phyloP scores from a whole-genome alignment of 129 eudicot genomes.

The Ambrosia artemisiifolia region DNA sequence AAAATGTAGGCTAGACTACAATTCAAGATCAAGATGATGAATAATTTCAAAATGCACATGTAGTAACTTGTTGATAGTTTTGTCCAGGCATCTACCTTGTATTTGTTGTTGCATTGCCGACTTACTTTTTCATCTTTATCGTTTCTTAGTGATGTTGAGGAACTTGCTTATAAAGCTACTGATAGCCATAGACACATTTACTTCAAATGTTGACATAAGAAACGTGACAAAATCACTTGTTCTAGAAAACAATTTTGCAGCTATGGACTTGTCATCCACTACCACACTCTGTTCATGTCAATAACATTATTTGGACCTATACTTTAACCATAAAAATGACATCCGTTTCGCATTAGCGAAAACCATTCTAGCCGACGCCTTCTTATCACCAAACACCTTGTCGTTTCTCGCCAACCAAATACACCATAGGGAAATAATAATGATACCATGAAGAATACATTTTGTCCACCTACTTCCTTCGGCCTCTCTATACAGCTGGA shows the following conservation, averaged over 20 bases:
- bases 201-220: conserved; percentile 68
- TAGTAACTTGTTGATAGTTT: no score
- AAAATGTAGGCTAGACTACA: conserved; percentile 30
- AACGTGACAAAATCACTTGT: conserved; percentile 56
- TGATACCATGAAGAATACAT: no score
- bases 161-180: conserved; percentile 31
- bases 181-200: conserved; percentile 44
- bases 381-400: no score
- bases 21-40: conserved; percentile 45
- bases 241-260: conserved; percentile 49
- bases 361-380: no score
- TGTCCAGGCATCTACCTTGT: conserved; percentile 91
- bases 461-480: no score
- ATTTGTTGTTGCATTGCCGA: conserved; percentile 19
- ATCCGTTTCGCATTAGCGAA: no score
- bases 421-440: no score
- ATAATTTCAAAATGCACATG: conserved; percentile 51
- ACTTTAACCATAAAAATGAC: no score
- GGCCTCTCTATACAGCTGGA: no score
- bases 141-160: conserved; percentile 38
- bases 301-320: no score
- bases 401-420: no score
- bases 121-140: conserved; percentile 33
- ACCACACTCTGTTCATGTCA: conserved; percentile 49
- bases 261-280: conserved; percentile 52